Percentiles rank a stretch among this genome's conserved stretches.
Evolutionary conservation across 2,329 filamentous ascomycete genomes (phyloP).

Genomic region (Elsinoe batatas): DNA sequence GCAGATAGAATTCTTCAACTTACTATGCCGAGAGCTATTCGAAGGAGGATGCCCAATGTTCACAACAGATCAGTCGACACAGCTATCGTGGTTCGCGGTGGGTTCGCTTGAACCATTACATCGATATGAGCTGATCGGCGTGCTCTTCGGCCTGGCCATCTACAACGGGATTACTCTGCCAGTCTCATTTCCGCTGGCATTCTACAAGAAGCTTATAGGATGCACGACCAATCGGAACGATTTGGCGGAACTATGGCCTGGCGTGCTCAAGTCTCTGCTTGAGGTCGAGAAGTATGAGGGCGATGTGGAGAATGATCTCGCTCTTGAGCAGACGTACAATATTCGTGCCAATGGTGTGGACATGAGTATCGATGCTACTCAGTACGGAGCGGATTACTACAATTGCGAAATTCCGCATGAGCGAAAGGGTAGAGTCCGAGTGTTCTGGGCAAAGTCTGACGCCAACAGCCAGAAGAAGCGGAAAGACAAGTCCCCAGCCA

Average conservation of each 20-base stretch:
- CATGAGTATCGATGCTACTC: conserved; percentile 46
- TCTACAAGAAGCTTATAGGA: conserved; percentile 72
- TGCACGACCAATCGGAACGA: conserved; percentile 56
- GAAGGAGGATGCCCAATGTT: conserved; percentile 64
- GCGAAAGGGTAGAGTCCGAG: background rate
- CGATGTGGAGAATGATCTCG: conserved; percentile 69
- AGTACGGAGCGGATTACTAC: background rate
- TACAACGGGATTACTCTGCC: conserved; percentile 91
- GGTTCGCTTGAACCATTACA: conserved; percentile 72
- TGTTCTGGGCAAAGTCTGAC: background rate
- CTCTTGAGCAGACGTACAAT: conserved; percentile 79
- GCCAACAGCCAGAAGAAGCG: background rate
- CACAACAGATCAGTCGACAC: conserved; percentile 62
- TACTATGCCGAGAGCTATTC: conserved; percentile 71
- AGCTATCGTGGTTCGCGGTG: conserved; percentile 81
- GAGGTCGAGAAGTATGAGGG: conserved; percentile 67
- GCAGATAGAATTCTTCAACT: conserved; percentile 89
- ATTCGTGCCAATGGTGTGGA: conserved; percentile 47
- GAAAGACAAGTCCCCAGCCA: background rate
- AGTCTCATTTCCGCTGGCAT: conserved; percentile 72
- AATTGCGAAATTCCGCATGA: background rate
- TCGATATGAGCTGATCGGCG: conserved; percentile 81
- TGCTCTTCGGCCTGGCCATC: conserved; percentile 79
- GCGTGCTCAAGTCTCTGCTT: conserved; percentile 63
- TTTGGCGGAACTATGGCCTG: conserved; percentile 81